Conservation (phyloP, 495 filamentous ascomycete genomes). For the Haplographium delicatum region DNA sequence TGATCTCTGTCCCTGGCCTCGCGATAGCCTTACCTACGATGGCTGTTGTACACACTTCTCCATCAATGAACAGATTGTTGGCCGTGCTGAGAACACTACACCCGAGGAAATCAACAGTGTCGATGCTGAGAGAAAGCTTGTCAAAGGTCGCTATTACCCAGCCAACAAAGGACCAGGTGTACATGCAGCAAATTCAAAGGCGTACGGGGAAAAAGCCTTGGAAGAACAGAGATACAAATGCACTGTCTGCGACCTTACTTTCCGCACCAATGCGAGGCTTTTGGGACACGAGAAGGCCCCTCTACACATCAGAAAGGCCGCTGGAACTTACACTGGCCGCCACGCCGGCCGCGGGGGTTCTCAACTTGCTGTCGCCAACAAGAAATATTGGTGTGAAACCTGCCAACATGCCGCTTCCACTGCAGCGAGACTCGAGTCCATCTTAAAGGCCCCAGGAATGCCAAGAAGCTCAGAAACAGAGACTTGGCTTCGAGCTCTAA, state of each 20-base stretch:
- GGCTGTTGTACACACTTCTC: conserved; percentile 15
- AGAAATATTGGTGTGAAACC: conserved; percentile 3
- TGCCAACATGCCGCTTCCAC: conserved; percentile 6
- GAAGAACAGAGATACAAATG: not conserved
- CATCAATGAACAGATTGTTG: not conserved
- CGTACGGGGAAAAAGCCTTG: not conserved
- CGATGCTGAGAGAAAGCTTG: not conserved
- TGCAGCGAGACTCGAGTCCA: not conserved
- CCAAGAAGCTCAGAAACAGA: conserved; percentile 4
- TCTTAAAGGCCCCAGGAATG: not conserved
- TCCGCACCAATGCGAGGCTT: not conserved
- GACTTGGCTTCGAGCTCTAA: conserved; percentile 4
- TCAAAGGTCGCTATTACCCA: not conserved
- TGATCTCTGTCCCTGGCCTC: conserved; percentile 8
- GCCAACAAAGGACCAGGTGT: conserved; percentile 3
- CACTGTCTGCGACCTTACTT: not conserved
- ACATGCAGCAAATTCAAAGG: not conserved
- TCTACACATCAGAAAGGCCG: conserved; percentile 4
- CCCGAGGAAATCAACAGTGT: conserved; percentile 5
- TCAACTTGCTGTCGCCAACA: not conserved
- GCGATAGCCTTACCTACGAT: conserved; percentile 5
- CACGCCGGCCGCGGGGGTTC: not conserved
- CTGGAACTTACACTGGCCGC: not conserved
- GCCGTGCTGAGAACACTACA: not conserved
- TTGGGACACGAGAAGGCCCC: not conserved